Evolutionary conservation across 2,329 filamentous ascomycete species (phyloP).

Genomic region (Penicillium sp.): DNA sequence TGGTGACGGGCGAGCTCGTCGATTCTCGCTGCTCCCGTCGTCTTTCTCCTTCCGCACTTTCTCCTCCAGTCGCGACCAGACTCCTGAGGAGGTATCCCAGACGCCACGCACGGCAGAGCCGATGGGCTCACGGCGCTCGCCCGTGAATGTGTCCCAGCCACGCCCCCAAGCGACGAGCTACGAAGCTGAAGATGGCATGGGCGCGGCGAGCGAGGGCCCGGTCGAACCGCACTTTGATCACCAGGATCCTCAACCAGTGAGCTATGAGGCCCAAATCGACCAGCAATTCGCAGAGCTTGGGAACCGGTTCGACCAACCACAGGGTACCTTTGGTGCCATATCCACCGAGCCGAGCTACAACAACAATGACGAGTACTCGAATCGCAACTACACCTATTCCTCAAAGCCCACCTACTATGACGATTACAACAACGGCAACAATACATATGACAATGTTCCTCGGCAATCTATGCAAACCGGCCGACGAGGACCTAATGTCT

Average conservation of each 20-base stretch:
- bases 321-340: constrained; percentile 22
- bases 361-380: constrained; percentile 27
- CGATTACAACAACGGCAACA: constrained; percentile 43
- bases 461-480: constrained; percentile 40
- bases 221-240: constrained; percentile 20
- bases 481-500: constrained; percentile 49
- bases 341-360: constrained; percentile 30
- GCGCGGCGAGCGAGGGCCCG: constrained; percentile 24
- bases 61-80: constrained; percentile 49
- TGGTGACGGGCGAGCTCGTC: constrained; percentile 55
- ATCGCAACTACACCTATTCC: constrained; percentile 27
- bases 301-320: constrained; percentile 27
- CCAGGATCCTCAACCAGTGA: constrained; percentile 23
- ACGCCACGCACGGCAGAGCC: constrained; percentile 33
- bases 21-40: constrained; percentile 65
- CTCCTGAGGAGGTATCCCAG: constrained; percentile 38
- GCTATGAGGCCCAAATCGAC: constrained; percentile 39
- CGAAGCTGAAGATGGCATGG: constrained; percentile 28
- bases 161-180: constrained; percentile 29
- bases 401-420: constrained; percentile 42
- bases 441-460: constrained; percentile 35
- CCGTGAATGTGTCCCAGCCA: constrained; percentile 28
- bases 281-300: constrained; percentile 39
- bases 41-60: constrained; percentile 62
- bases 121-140: constrained; percentile 28